phyloP scores from a whole-genome alignment of 1,139 yeast species.

The Sugiyamaella japonica region DNA sequence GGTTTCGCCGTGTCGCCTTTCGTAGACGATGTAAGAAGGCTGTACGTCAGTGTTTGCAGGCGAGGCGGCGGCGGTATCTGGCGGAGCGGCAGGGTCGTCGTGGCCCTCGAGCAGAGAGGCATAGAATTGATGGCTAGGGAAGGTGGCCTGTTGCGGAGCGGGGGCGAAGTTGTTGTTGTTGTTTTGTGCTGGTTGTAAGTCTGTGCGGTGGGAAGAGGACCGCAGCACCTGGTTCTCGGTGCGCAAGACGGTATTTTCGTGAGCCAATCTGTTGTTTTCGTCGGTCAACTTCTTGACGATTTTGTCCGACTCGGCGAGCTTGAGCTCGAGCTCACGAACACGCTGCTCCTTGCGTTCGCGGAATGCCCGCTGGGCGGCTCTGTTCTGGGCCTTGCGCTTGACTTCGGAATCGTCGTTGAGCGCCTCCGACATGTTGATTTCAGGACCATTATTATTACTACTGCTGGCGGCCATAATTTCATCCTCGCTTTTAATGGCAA shows the following conservation, averaged over 20 bases:
- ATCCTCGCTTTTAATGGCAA: slow-evolving; percentile 11
- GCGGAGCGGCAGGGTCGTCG: slow-evolving; percentile 14
- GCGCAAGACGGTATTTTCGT: slow-evolving; percentile 54
- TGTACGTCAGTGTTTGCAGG: slow-evolving; percentile 10
- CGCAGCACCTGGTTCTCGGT: slow-evolving; percentile 56
- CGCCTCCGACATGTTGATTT: slow-evolving; percentile 24
- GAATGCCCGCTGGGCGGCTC: slow-evolving; percentile 90
- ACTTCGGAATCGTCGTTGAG: slow-evolving; percentile 47
- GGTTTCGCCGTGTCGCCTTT: slow-evolving; percentile 36
- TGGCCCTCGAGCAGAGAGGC: slow-evolving; percentile 28
- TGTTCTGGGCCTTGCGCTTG: slow-evolving; percentile 75
- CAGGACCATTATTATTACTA: neutral
- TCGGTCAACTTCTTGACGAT: slow-evolving; percentile 54
- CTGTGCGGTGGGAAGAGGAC: slow-evolving; percentile 10
- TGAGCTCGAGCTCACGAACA: slow-evolving; percentile 64
- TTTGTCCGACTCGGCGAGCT: slow-evolving; percentile 58
- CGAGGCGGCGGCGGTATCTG: neutral
- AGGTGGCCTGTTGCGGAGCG: slow-evolving; percentile 22
- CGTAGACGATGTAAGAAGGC: slow-evolving; percentile 36
- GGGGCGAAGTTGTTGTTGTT: slow-evolving; percentile 1
- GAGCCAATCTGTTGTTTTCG: slow-evolving; percentile 56
- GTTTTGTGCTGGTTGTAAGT: slow-evolving; percentile 1
- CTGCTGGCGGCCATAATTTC: slow-evolving; percentile 2
- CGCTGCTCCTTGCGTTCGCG: slow-evolving; percentile 79
- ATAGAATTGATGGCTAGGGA: slow-evolving; percentile 33